A percentile compares a stretch with the other conserved stretches of the same genome.
phyloP scores from a whole-genome alignment of 768 basidiomycete species.

The Porphyrellus cyaneotinctus region DNA sequence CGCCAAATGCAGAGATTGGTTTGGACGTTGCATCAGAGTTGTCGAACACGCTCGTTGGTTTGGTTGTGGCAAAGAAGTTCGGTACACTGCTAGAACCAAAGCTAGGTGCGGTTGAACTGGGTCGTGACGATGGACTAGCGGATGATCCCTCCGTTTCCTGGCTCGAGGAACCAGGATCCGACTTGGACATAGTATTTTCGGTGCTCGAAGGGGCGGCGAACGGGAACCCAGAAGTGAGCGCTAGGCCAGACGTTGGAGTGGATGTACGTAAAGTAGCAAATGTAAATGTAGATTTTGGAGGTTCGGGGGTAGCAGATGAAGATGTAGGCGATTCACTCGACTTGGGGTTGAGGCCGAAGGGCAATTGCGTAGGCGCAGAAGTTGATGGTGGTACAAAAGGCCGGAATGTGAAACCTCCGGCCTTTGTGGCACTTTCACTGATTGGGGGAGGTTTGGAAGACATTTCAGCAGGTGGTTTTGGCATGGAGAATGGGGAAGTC shows the following conservation, averaged over 20 bases:
- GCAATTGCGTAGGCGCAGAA: conserved; percentile 7
- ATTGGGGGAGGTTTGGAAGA: conserved; percentile 9
- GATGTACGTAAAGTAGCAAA: conserved; percentile 15
- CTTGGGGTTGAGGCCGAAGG: conserved; percentile 18
- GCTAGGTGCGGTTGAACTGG: conserved; percentile 9
- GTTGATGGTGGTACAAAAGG: conserved; percentile 19
- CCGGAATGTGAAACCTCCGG: conserved; percentile 25
- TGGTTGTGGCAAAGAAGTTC: conserved; percentile 23
- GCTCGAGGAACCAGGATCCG: conserved; percentile 2
- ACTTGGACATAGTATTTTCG: conserved; percentile 8
- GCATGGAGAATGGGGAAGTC: conserved; percentile 23
- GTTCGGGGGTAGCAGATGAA: conserved; percentile 15
- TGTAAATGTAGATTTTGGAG: conserved; percentile 30
- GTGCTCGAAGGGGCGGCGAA: conserved; percentile 8
- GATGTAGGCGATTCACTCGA: conserved; percentile 12
- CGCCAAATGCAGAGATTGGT: conserved; percentile 24
- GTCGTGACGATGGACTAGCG: conserved; percentile 3
- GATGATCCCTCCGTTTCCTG: conserved; percentile 13
- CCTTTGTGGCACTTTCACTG: conserved; percentile 18
- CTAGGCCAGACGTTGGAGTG: conserved; percentile 2
- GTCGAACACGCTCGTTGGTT: conserved; percentile 15
- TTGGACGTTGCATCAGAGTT: conserved; percentile 19
- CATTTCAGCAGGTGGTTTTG: conserved; percentile 31
- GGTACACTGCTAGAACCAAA: conserved; percentile 16
- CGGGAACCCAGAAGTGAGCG: conserved; percentile 19